Evolutionary conservation across 2,329 filamentous ascomycete species (phyloP).

Genomic region (Colletotrichum echinochloae): DNA sequence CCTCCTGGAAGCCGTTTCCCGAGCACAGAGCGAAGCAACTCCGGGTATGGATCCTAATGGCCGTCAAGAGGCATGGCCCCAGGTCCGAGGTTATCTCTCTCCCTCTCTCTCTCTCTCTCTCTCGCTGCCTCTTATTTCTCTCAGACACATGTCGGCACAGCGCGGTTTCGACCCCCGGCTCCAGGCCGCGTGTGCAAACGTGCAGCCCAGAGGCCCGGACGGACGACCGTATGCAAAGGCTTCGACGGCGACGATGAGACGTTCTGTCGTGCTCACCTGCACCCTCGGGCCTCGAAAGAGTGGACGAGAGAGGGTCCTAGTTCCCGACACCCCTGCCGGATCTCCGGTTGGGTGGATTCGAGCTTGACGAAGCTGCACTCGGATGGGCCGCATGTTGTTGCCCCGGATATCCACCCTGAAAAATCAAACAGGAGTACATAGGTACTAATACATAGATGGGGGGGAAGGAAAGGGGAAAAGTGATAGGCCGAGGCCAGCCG

Average conservation of each 20-base stretch:
- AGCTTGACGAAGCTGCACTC: background rate
- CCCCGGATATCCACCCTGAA: slow-evolving; percentile 35
- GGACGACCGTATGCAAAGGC: background rate
- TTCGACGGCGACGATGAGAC: background rate
- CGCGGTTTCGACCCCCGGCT: background rate
- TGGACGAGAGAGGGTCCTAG: slow-evolving; percentile 34
- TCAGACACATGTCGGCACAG: background rate
- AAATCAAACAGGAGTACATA: background rate
- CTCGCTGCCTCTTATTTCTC: no score
- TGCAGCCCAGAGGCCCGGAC: background rate
- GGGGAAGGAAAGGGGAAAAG: no score
- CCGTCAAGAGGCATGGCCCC: slow-evolving; percentile 4
- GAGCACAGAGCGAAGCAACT: slow-evolving; percentile 10
- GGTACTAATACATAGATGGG: no score
- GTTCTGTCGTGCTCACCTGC: background rate
- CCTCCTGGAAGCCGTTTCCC: slow-evolving; percentile 21
- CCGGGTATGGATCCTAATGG: background rate
- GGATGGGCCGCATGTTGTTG: slow-evolving; percentile 31
- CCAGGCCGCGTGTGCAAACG: background rate
- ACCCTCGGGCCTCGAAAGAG: slow-evolving; percentile 5
- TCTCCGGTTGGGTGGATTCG: slow-evolving; percentile 26
- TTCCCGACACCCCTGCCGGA: slow-evolving; percentile 23
- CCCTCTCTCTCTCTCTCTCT: background rate
- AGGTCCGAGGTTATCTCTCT: background rate
- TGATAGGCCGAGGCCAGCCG: slow-evolving; percentile 34